Evolutionary conservation across 495 filamentous ascomycete species (phyloP), one percentile per base, ranked within the genome.

Genomic region (Penicillium tannophilum): DNA sequence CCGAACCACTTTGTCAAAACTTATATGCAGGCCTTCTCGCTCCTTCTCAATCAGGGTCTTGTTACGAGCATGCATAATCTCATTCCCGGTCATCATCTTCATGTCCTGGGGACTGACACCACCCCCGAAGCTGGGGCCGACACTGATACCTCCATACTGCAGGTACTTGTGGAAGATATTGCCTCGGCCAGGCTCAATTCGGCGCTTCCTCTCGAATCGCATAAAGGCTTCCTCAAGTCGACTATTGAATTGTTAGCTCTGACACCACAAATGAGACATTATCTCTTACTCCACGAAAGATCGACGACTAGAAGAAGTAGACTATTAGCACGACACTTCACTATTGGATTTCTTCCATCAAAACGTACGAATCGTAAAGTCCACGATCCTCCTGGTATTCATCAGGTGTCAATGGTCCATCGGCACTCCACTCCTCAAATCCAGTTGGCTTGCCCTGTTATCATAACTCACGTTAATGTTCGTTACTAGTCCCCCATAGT

Each of bases 201-300:
- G 91, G 24, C 92, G 90, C 41, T 84, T 87, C 43, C 80, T 77
- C 58, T 86, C 79, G 77, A 86, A 99, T 9, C 91, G 88, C 57
- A 91, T 87, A 33, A 98, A 87, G 41, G 90, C 94, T 58, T 85
- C 86, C 68, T 98, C 88, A 17, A 98, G 90, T 43, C 94, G 92
- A 45, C 86, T 89, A 35, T 12, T 45, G 6, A 41, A 30, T 36
- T 11, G 24, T 54, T 24, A 63, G 33, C 17, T 20, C 19, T 4
- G 35, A 42, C 16, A 42, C 16, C 19, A 17, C 6, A 4, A 6
- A 42, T 4, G 9, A 41, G 6, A n/a, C 3, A 35, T 48, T 24
- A 26, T 4, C 17, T 20, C 26, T 76, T 69, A 81, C 79, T 73
- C 64, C 30, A 70, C 61, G 41, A 80, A 72, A 26, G 76, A 66